These are phyloP conservation scores for Solioccasus polychromus DNA, from an alignment of 768 basidiomycete genomes.

Conservation along the genomic window DNA sequence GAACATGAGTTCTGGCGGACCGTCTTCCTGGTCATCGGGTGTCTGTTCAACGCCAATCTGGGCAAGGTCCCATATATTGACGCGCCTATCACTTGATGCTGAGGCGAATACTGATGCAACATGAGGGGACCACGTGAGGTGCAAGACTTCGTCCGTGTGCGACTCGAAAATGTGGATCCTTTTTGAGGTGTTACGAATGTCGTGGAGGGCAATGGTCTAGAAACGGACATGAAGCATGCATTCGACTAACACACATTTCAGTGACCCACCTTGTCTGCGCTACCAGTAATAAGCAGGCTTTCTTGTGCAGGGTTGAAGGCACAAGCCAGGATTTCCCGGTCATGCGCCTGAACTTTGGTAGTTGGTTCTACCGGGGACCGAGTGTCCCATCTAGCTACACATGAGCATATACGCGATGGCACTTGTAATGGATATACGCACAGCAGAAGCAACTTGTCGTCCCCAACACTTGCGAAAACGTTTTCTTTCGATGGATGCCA, in stretches of 20 bases:
- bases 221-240: not conserved
- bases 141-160: slow-evolving; percentile 93
- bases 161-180: slow-evolving; percentile 89
- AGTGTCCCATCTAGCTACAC: slow-evolving; percentile 80
- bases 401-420: slow-evolving; percentile 1
- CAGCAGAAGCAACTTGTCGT: slow-evolving; percentile 94
- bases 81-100: slow-evolving; percentile 87
- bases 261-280: slow-evolving; percentile 81
- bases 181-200: slow-evolving; percentile 69
- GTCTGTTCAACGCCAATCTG: slow-evolving; percentile 94
- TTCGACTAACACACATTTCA: not conserved
- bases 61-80: slow-evolving; percentile 93
- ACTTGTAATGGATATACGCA: slow-evolving; percentile 39
- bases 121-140: slow-evolving; percentile 94
- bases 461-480: slow-evolving; percentile 91
- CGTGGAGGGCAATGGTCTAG: slow-evolving; percentile 87
- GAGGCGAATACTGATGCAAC: slow-evolving; percentile 91
- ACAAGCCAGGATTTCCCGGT: slow-evolving; percentile 86
- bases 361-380: slow-evolving; percentile 67
- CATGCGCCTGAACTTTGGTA: slow-evolving; percentile 79
- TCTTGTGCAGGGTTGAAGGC: slow-evolving; percentile 84
- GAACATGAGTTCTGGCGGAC: slow-evolving; percentile 94
- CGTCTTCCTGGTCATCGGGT: slow-evolving; percentile 97
- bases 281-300: slow-evolving; percentile 83
- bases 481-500: slow-evolving; percentile 86